Evolutionary conservation across 2,329 filamentous ascomycete genomes (phyloP).

Genomic region (Pseudovirgaria hyperparasitica): DNA sequence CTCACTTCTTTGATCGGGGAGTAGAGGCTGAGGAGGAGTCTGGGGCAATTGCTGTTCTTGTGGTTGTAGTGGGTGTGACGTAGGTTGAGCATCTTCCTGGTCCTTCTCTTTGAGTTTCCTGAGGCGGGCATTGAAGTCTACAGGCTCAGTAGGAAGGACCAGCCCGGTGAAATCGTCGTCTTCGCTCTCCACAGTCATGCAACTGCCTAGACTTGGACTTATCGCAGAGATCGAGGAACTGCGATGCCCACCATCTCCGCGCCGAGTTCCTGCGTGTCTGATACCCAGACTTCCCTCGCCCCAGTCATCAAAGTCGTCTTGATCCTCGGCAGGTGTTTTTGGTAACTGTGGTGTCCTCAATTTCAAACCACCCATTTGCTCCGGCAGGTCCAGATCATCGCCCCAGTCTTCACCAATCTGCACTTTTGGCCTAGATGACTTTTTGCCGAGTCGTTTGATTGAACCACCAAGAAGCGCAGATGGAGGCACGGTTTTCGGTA

Average conservation of each 20-base stretch:
- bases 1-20: constrained; percentile 8
- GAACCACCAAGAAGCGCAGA: constrained; percentile 86
- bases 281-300: constrained; percentile 88
- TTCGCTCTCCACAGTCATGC: constrained; percentile 82
- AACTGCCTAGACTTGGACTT: constrained; percentile 87
- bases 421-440: constrained; percentile 30
- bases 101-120: constrained; percentile 51
- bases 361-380: constrained; percentile 24
- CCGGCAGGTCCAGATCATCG: constrained; percentile 35
- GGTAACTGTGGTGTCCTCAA: constrained; percentile 30
- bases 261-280: constrained; percentile 72
- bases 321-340: constrained; percentile 34
- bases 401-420: constrained; percentile 38
- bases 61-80: constrained; percentile 10
- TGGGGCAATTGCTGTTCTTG: constrained; percentile 14
- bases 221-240: constrained; percentile 81
- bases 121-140: constrained; percentile 71
- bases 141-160: constrained; percentile 66
- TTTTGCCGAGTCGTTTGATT: constrained; percentile 72
- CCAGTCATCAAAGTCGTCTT: constrained; percentile 87
- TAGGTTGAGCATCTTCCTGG: constrained; percentile 10
- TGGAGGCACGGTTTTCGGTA: constrained; percentile 73
- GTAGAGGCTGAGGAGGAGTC: constrained; percentile 14
- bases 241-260: constrained; percentile 65
- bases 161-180: constrained; percentile 89